Base-by-base conservation (phyloP, 306 rosid species). In the Begonia loranthoides region DNA sequence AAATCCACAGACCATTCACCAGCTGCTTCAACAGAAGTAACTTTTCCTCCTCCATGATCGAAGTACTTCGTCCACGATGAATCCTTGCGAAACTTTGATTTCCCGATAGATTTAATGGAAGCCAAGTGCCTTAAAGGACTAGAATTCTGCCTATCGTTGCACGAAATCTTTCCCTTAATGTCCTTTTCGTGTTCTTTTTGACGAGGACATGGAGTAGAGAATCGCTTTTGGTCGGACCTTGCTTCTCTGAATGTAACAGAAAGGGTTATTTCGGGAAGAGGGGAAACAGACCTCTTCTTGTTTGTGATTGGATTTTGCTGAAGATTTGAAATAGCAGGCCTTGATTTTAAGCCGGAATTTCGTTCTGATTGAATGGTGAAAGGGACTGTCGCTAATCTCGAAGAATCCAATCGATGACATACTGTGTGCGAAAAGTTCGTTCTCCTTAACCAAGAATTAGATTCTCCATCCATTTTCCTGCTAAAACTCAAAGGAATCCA, bases 401-500 rank as follows among this genome's bases (percentile, higher is more conserved):
- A 65, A 39, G 94, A 52, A 55, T 87, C 94, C 66, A 78, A 80
- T 44, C 99, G 73, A 64, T 92, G 93, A 60, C 79, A 87, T 56
- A 87, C 81, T 0, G 95, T 87, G 49, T 79, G 99, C 11, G 99
- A 79, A 60, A 65, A 92, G 12, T 80, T 92, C 3, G 99, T 56
- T 68, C 99, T 79, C 74, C 94, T 64, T 38, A 92, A 57, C 99
- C 99, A 92, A 7, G 99, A 92, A 78, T 22, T 66, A 38, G 64
- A 28, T 28, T 28, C 62, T 53, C 80, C 84, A 10, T 57, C 93
- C 96, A 92, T 92, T 63, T 48, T 63, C 22, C 28, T 12, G 41
- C 15, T 13, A 19, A 56, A 49, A 19, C 22, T 19, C 3, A 4
- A 19, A 19, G 22, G 3, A 19, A 2, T 19, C 22, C 22, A 19